These are phyloP conservation scores for Paraphoma sp. DNA, from an alignment of 2,329 filamentous ascomycete species.

Conservation along the genomic window DNA sequence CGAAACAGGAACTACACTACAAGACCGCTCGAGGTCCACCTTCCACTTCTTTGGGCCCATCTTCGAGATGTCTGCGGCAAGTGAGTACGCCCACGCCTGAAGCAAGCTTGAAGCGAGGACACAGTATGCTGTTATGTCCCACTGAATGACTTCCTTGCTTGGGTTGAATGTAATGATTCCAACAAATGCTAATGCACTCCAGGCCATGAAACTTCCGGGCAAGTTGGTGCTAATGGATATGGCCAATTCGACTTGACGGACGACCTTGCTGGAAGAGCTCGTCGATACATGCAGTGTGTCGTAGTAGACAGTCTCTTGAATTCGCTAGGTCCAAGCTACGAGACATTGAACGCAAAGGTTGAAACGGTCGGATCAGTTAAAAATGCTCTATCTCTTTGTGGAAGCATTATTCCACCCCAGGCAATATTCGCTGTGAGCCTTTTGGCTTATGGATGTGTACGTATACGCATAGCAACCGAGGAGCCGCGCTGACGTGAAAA, in stretches of 20 bases:
- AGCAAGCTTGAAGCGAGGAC: neutral
- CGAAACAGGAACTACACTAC: neutral
- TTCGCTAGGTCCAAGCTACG: neutral
- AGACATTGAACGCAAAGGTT: neutral
- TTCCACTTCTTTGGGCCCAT: neutral
- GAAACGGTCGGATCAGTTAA: neutral
- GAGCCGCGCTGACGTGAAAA: neutral
- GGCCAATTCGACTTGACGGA: too few relatives aligned
- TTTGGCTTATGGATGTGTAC: slow-evolving; percentile 27
- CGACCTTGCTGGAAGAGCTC: neutral
- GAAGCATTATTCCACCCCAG: slow-evolving; percentile 18
- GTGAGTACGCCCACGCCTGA: neutral
- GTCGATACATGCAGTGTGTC: neutral
- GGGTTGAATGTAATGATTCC: too few relatives aligned
- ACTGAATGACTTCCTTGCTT: too few relatives aligned
- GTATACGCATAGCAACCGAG: neutral
- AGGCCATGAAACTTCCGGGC: too few relatives aligned
- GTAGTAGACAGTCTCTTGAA: neutral
- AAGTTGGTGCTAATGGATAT: too few relatives aligned
- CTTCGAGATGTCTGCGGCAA: neutral
- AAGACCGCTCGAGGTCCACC: neutral
- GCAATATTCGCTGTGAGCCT: slow-evolving; percentile 21
- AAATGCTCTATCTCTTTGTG: neutral
- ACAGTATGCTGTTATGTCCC: neutral
- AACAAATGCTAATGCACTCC: too few relatives aligned